These are phyloP conservation scores for Seiridium cupressi DNA, from an alignment of 2,329 filamentous ascomycete genomes.

Conservation along the genomic window DNA sequence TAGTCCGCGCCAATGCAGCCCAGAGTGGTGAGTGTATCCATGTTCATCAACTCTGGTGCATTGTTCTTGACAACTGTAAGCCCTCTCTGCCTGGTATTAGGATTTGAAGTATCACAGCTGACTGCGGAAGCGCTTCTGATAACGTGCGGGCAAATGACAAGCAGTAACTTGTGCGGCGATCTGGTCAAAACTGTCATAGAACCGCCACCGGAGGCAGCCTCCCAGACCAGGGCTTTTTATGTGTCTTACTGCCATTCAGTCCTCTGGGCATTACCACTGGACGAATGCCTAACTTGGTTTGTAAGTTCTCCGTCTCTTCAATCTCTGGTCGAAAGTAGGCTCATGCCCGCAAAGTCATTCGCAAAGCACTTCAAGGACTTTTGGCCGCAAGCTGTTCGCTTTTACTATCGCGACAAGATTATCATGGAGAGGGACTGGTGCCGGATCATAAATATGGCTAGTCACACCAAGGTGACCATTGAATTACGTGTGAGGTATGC, in stretches of 20 bases:
- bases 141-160: slow-evolving; percentile 17
- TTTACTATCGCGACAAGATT: slow-evolving; percentile 13
- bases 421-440: slow-evolving; percentile 18
- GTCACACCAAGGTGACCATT: slow-evolving; percentile 11
- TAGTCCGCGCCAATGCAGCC: slow-evolving; percentile 13
- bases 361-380: slow-evolving; percentile 20
- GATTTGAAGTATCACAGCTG: background rate
- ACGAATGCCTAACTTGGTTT: slow-evolving; percentile 23
- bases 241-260: slow-evolving; percentile 16
- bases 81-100: background rate
- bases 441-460: slow-evolving; percentile 14
- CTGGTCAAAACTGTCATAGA: slow-evolving; percentile 13
- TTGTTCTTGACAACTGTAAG: slow-evolving; percentile 24
- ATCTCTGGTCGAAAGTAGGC: background rate
- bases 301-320: slow-evolving; percentile 13
- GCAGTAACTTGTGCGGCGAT: slow-evolving; percentile 6
- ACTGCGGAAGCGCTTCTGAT: slow-evolving; percentile 16
- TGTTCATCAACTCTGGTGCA: slow-evolving; percentile 23
- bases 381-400: slow-evolving; percentile 18
- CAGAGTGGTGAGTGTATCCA: slow-evolving; percentile 16
- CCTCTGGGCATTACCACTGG: slow-evolving; percentile 19
- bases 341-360: slow-evolving; percentile 14
- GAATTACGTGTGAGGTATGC: slow-evolving; percentile 15
- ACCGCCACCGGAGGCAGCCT: slow-evolving; percentile 10
- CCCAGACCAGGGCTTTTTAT: slow-evolving; percentile 13